Conservation (phyloP, 1,284 basidiomycete genomes). For the Papiliotrema fonsecae region DNA sequence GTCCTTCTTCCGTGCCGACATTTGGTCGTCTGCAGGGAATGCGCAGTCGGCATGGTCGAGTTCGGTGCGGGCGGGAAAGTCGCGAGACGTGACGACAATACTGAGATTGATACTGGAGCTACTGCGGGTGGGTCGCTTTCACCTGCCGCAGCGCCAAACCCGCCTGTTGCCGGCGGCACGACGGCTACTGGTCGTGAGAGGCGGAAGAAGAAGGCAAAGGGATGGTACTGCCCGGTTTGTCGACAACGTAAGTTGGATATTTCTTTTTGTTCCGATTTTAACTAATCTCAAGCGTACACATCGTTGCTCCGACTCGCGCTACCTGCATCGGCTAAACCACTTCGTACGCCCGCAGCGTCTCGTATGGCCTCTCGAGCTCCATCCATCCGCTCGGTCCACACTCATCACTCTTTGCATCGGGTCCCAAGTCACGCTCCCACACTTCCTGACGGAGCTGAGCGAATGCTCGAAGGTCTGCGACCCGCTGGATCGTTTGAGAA, state of each 20-base stretch:
- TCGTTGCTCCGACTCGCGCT: conserved; percentile 78
- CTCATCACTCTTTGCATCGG: conserved; percentile 18
- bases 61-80: conserved; percentile 85
- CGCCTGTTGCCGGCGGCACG: conserved; percentile 28
- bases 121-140: conserved; percentile 15
- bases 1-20: conserved; percentile 84
- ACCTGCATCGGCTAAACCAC: conserved; percentile 53
- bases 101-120: conserved; percentile 21
- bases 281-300: conserved; percentile 62
- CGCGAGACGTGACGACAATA: conserved; percentile 55
- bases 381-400: conserved; percentile 22
- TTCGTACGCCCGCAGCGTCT: conserved; percentile 13
- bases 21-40: conserved; percentile 85
- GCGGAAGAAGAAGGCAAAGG: conserved; percentile 83
- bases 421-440: conserved; percentile 35
- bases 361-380: conserved; percentile 21
- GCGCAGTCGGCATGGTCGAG: conserved; percentile 89
- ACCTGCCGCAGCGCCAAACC: conserved; percentile 27
- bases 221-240: conserved; percentile 91
- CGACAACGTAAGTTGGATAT: conserved; percentile 63
- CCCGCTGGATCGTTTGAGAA: conserved; percentile 20
- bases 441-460: conserved; percentile 46
- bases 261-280: neutral
- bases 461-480: conserved; percentile 39
- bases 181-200: conserved; percentile 49